phyloP scores from a whole-genome alignment of 192 early-diverging fungal genomes.

The Coemansia sp. region DNA sequence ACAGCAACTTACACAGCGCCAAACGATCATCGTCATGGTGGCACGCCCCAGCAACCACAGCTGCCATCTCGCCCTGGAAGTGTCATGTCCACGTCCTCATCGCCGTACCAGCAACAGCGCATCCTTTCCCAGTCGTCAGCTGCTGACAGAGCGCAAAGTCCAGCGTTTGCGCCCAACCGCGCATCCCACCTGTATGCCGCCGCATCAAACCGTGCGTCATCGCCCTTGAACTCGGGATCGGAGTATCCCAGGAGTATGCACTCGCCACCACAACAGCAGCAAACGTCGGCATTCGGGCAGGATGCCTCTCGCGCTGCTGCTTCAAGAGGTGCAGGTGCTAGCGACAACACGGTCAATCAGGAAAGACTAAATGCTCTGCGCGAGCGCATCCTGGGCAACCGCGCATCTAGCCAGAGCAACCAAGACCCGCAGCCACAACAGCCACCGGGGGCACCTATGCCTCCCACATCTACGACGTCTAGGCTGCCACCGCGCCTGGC shows the following conservation, averaged over 20 bases:
- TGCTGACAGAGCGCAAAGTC: constrained; percentile 18
- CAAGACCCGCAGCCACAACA: constrained; percentile 9
- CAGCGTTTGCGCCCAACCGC: constrained; percentile 1
- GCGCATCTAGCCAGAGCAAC: not conserved
- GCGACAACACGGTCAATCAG: constrained; percentile 15
- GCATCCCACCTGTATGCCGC: constrained; percentile 8
- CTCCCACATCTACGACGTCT: constrained; percentile 8
- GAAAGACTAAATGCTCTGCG: constrained; percentile 25
- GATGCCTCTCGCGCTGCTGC: not conserved
- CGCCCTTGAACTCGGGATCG: constrained; percentile 12
- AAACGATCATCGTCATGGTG: not conserved
- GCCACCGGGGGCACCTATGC: not conserved
- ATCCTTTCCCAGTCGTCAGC: not conserved
- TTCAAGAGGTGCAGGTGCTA: not conserved
- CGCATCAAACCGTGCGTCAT: constrained; percentile 12
- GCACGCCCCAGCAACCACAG: not conserved
- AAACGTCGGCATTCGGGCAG: not conserved
- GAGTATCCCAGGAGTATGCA: constrained; percentile 13
- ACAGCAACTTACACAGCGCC: constrained; percentile 2
- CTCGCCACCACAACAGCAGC: constrained; percentile 11
- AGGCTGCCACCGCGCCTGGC: not conserved
- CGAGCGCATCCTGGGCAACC: constrained; percentile 28
- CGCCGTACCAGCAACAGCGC: constrained; percentile 24
- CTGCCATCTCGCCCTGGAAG: constrained; percentile 22
- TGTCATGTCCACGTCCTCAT: constrained; percentile 13